phyloP scores from a whole-genome alignment of 2,329 filamentous ascomycete species.

The Ophiostoma himal-ulmi region DNA sequence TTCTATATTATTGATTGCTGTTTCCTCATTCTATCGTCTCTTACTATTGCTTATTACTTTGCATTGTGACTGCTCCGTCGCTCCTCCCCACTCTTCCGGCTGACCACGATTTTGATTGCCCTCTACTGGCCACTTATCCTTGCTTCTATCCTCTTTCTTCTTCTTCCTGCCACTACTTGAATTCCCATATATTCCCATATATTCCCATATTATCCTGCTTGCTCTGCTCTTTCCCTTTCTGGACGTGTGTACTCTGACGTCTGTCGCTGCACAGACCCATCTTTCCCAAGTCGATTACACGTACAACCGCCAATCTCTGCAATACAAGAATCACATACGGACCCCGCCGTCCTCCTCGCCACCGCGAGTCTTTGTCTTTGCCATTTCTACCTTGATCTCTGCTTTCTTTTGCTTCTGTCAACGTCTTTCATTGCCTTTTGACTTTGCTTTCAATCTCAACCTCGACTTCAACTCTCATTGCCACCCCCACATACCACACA shows the following conservation, averaged over 20 bases:
- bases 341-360: conserved; percentile 15
- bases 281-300: not conserved
- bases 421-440: not conserved
- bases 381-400: not conserved
- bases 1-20: not conserved
- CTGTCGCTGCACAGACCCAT: not conserved
- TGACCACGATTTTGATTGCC: conserved; percentile 10
- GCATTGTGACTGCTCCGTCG: not conserved
- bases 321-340: not conserved
- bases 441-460: not conserved
- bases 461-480: not conserved
- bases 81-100: not conserved
- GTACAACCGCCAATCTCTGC: not conserved
- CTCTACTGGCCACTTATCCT: conserved; percentile 7
- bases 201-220: conserved; percentile 1
- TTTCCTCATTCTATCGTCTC: not conserved
- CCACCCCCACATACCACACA: conserved; percentile 1
- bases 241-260: conserved; percentile 5
- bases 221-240: not conserved
- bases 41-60: not conserved
- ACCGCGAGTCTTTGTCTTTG: not conserved
- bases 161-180: not conserved
- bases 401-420: not conserved
- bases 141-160: not conserved
- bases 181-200: not conserved